Conservation (phyloP, 2,329 filamentous ascomycete species). For the Tolypocladium sp. region DNA sequence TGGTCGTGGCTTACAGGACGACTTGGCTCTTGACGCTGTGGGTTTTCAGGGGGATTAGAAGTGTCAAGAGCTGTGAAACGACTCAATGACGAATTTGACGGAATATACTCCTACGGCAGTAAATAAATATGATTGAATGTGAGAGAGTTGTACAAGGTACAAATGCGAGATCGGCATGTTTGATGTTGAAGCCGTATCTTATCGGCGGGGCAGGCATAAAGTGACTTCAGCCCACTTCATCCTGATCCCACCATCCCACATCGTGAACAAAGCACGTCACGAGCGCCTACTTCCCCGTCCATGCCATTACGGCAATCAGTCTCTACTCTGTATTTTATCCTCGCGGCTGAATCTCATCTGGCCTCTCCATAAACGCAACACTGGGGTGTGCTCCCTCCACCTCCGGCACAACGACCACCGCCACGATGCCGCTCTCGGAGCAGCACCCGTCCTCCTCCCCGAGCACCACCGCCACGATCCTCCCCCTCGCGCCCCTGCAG, state of each 20-base stretch:
- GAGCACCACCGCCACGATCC: conserved; percentile 19
- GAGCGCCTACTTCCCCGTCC: too few relatives aligned
- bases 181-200: background rate
- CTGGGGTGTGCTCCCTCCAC: background rate
- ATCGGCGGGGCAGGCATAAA: background rate
- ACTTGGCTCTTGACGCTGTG: too few relatives aligned
- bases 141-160: background rate
- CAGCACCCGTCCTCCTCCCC: background rate
- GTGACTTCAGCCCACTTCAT: background rate
- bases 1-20: background rate
- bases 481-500: conserved; percentile 39
- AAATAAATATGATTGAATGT: background rate
- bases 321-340: too few relatives aligned
- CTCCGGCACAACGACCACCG: background rate
- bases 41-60: too few relatives aligned
- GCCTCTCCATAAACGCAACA: background rate
- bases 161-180: background rate
- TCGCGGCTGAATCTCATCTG: background rate
- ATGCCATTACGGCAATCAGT: background rate
- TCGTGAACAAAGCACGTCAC: background rate
- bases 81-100: background rate
- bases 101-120: background rate
- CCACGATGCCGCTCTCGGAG: background rate
- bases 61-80: background rate
- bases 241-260: background rate